phyloP scores from a whole-genome alignment of 257 asterid species.

The Ilex asprella region DNA sequence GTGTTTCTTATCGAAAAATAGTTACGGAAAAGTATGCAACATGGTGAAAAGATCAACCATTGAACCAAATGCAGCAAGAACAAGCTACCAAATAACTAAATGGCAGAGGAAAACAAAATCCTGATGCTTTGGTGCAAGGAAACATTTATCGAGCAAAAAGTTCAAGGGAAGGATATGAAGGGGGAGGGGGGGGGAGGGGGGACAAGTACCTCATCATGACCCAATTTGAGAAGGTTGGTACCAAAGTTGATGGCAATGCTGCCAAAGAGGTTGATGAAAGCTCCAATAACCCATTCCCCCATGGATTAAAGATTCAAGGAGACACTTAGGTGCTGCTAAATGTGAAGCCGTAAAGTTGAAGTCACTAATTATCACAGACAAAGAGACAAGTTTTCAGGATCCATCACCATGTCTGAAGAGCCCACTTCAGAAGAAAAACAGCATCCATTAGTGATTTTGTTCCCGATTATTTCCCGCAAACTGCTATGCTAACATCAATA shows the following conservation, averaged over 20 bases:
- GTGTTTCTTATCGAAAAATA: too few relatives aligned
- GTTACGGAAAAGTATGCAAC: too few relatives aligned
- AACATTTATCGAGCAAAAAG: slow-evolving; percentile 1
- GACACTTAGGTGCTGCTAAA: slow-evolving; percentile 1
- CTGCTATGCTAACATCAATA: too few relatives aligned
- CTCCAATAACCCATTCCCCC: slow-evolving; percentile 98
- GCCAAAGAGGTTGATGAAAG: slow-evolving; percentile 76
- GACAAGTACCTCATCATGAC: slow-evolving; percentile 69
- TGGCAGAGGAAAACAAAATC: too few relatives aligned
- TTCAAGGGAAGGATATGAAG: slow-evolving; percentile 3
- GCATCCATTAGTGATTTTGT: neutral
- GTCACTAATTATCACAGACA: neutral
- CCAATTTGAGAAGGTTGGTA: slow-evolving; percentile 89
- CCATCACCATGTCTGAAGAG: slow-evolving; percentile 1
- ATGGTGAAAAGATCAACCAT: too few relatives aligned
- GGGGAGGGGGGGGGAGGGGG: neutral
- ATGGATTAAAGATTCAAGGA: slow-evolving; percentile 32
- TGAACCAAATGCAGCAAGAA: too few relatives aligned
- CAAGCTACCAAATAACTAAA: too few relatives aligned
- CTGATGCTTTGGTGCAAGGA: neutral
- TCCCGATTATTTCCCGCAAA: too few relatives aligned
- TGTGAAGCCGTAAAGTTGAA: neutral
- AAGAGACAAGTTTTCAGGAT: neutral
- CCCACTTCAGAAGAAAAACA: slow-evolving; percentile 8
- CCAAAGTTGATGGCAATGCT: slow-evolving; percentile 95